Evolutionary conservation across 352 stramenopile genomes (phyloP).

Genomic region (Thalassiosira mediterranea): DNA sequence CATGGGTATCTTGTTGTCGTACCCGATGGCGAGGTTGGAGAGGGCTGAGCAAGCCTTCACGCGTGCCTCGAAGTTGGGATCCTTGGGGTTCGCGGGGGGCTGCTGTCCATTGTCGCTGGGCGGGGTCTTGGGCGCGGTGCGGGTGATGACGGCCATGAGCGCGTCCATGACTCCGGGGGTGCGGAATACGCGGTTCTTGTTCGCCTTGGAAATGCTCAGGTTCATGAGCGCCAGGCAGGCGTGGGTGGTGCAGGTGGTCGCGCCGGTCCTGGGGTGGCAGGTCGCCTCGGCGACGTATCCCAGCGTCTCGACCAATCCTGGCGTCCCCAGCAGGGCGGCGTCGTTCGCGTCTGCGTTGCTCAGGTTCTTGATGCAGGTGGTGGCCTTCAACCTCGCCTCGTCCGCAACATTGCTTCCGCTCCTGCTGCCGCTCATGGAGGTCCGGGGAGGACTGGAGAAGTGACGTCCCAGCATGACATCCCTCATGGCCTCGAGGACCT

Average conservation of each 20-base stretch:
- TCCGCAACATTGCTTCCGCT: constrained; percentile 40
- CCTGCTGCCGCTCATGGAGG: not conserved
- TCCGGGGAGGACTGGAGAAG: constrained; percentile 33
- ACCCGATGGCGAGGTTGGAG: constrained; percentile 84
- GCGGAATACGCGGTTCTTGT: constrained; percentile 83
- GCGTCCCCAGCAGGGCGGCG: constrained; percentile 71
- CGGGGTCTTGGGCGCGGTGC: constrained; percentile 49
- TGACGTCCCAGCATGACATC: constrained; percentile 76
- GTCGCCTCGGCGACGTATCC: constrained; percentile 71
- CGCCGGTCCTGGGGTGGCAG: constrained; percentile 63
- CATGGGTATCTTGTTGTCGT: constrained; percentile 87
- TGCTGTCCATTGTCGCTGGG: constrained; percentile 6
- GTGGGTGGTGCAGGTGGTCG: constrained; percentile 80
- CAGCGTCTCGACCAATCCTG: constrained; percentile 75
- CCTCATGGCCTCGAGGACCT: constrained; percentile 78
- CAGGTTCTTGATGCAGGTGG: constrained; percentile 84
- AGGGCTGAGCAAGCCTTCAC: constrained; percentile 84
- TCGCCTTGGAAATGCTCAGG: constrained; percentile 81
- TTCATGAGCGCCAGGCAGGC: constrained; percentile 84
- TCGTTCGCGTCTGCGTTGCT: constrained; percentile 84
- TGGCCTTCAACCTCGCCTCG: constrained; percentile 81
- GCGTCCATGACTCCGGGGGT: constrained; percentile 82
- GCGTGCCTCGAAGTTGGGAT: constrained; percentile 74
- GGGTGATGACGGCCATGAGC: constrained; percentile 80
- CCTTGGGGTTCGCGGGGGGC: constrained; percentile 40